A percentile compares a stretch with the other conserved stretches of the same genome.
These are phyloP conservation scores for Noccaea bulbosa DNA, from an alignment of 345 rosid species.

Conservation along the genomic window DNA sequence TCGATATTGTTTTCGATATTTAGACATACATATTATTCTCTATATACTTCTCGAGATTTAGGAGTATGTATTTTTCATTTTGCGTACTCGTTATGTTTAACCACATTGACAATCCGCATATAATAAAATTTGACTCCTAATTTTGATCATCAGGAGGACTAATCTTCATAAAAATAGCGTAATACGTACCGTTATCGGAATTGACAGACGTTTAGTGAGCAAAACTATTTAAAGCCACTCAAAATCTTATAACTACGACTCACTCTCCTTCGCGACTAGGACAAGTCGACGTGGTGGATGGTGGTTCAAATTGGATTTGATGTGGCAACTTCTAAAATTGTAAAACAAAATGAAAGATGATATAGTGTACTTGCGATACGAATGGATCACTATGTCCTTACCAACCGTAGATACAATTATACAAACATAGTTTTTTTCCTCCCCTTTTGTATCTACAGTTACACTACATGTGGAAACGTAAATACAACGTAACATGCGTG, in stretches of 20 bases:
- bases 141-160: neutral
- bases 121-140: neutral
- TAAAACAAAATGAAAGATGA: neutral
- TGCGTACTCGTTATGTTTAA: neutral
- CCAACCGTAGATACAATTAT: neutral
- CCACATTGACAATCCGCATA: neutral
- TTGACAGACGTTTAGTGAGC: neutral
- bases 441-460: too few species aligned
- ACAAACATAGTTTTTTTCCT: too few species aligned
- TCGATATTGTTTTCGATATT: constrained; percentile 1
- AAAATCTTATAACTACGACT: neutral
- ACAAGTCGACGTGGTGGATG: neutral
- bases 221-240: constrained; percentile 13
- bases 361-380: neutral
- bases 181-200: neutral
- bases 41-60: neutral
- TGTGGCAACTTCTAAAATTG: neutral
- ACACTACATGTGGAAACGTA: too few species aligned
- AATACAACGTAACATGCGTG: too few species aligned
- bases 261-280: constrained; percentile 5
- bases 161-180: neutral
- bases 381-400: neutral
- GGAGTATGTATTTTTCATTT: too few species aligned
- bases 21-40: too few species aligned
- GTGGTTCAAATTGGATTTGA: neutral